Evolutionary conservation across 1,284 basidiomycete genomes (phyloP).

Genomic region (Porodaedalea pini): DNA sequence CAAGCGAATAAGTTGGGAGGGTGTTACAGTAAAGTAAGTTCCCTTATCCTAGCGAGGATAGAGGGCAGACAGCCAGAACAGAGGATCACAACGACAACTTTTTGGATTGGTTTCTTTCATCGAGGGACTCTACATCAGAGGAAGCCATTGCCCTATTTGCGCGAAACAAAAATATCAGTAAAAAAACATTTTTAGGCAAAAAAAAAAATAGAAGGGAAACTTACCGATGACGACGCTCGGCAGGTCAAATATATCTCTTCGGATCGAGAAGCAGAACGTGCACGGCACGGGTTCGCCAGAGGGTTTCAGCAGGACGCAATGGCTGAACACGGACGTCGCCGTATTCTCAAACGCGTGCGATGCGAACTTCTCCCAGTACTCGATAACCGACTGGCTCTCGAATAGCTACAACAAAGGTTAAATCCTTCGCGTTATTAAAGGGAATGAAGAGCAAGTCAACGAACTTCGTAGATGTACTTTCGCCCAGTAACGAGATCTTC

Average conservation of each 20-base stretch:
- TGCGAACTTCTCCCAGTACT: constrained; percentile 95
- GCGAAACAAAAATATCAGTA: constrained; percentile 1
- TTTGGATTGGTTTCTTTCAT: constrained; percentile 5
- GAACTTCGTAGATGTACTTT: constrained; percentile 89
- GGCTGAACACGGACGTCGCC: constrained; percentile 90
- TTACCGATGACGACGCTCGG: constrained; percentile 84
- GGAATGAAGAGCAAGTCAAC: neutral
- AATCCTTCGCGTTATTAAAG: constrained; percentile 15
- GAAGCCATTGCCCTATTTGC: constrained; percentile 73
- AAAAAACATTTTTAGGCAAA: constrained; percentile 11
- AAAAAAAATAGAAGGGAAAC: constrained; percentile 18
- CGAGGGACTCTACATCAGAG: constrained; percentile 50
- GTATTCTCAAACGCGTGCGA: constrained; percentile 95
- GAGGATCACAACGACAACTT: constrained; percentile 10
- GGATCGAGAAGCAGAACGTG: constrained; percentile 91
- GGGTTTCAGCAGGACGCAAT: constrained; percentile 83
- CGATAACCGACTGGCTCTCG: constrained; percentile 85
- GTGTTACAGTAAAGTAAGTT: neutral
- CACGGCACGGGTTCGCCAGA: constrained; percentile 79
- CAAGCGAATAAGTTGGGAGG: neutral
- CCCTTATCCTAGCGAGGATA: too few relatives aligned
- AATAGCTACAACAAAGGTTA: constrained; percentile 54
- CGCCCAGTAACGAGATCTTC: constrained; percentile 76
- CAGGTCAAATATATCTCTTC: constrained; percentile 84
- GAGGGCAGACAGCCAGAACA: neutral